Evolutionary conservation across 2,329 filamentous ascomycete species (phyloP), one percentile per base, ranked within the genome.

Genomic region (Verticillium zaregamsianum): DNA sequence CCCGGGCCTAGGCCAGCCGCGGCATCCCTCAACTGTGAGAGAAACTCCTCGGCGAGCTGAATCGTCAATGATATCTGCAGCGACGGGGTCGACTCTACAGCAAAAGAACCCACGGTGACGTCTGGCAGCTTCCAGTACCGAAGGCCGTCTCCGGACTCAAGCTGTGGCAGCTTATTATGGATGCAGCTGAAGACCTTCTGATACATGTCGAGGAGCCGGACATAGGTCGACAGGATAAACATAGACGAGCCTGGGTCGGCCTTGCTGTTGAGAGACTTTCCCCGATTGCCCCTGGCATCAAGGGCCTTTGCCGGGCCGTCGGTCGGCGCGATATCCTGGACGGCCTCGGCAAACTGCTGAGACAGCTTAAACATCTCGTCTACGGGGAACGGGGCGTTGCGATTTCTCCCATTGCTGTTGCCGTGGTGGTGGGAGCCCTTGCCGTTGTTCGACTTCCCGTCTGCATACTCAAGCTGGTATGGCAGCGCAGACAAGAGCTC

Each of bases 41-140:
- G 68, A 52, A 79, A 77, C 65, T 77, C 75, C 62, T 78, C 75
- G 5, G 73, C 76, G n/a, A 79, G 68, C 63, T 78, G 75, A 33
- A 79, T 70, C 3, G 76, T 77, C 23, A 79, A 69, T 12, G 73
- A 77, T 73, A 79, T 77, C 62, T 78, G 77, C 37, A 79, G 68
- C n/a, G 72, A 72, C 1, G 75, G 74, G 4, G 75, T 72, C 14
- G 76, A 73, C 55, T 75, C 73, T 17, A 79, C 73, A 5, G 75
- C 70, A 55, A 78, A 77, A 3, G 74, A 75, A 5, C 77, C 77
- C 2, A 79, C 70, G 5, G 73, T 75, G 4, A 79, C 76, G 57
- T 75, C 72, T 12, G 77, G 77, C 2, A 79, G 72, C 59, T 74
- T 74, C 72, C 76, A 79, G 56, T 73, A 71, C 23, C 65, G 66